Conservation (phyloP, 192 early-diverging fungal species). For the Geosiphon pyriformis region DNA sequence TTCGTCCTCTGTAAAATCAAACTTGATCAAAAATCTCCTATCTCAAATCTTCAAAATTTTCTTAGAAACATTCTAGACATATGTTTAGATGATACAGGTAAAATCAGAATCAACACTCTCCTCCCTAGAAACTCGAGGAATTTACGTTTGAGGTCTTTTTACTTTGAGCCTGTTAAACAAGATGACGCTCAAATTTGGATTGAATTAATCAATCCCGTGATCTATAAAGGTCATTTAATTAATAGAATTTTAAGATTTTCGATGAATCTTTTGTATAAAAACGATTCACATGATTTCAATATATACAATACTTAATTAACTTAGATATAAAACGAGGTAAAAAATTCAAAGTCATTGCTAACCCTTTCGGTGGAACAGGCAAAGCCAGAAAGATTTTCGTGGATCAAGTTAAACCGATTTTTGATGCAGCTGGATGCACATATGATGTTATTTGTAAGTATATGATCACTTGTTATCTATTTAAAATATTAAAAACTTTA, state of each 20-base stretch:
- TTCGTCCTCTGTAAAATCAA: no score
- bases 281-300: not conserved
- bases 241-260: not conserved
- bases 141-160: not conserved
- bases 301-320: not conserved
- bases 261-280: not conserved
- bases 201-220: not conserved
- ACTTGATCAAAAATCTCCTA: no score
- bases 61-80: not conserved
- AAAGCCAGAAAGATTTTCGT: conserved; percentile 54
- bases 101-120: not conserved
- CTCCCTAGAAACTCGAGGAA: not conserved
- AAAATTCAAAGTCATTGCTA: conserved; percentile 55
- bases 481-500: no score
- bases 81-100: not conserved
- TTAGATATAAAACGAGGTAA: conserved; percentile 21
- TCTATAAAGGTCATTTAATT: conserved; percentile 9
- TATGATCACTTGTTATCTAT: conserved; percentile 22
- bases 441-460: conserved; percentile 47
- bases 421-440: conserved; percentile 54
- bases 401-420: conserved; percentile 49
- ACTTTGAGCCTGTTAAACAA: not conserved
- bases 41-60: not conserved
- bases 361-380: conserved; percentile 72
- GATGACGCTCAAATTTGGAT: conserved; percentile 7